Evolutionary conservation across 1,139 yeast species (phyloP), one percentile per base, ranked within the genome.

Genomic region (Hyphopichia pseudoburtonii): DNA sequence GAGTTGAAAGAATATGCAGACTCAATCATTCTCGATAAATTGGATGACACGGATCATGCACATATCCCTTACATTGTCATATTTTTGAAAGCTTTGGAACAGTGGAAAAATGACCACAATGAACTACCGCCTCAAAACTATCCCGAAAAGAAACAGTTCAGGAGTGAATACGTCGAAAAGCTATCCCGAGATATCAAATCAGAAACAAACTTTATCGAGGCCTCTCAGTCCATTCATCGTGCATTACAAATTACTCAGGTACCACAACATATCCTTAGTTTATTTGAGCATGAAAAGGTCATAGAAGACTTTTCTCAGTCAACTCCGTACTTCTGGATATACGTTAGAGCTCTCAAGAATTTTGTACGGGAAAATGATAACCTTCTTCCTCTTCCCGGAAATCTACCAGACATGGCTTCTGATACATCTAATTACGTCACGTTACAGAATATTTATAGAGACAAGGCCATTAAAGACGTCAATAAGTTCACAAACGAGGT

Each of bases 401-500:
- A 68, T 1, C 55, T 90, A 10, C 96, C 96, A 0, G 97, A 90
- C 57, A 90, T 92, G 97, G 85, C 86, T 24, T 78, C 96, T 0
- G 81, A 82, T 46, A 82, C 96, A 0, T 61, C 61, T 11, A 71
- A 71, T 37, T 92, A 85, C 54, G 68, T 83, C 8, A 56, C 52
- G 5, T 59, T 92, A 36, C 86, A 82, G 52, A 56, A 55, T 1
- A 50, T 87, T 12, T 89, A 86, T 54, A 62, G 70, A 16, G 62
- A 59, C 1, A 86, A 84, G 50, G 84, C 88, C 1, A 43, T 48
- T 5, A 34, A 42, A 2, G 96, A 89, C 54, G 64, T 68, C 33
- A 40, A 48, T 4, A 38, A 41, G 18, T 73, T 85, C 44, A 51
- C 62, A 3, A 33, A 41, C 0, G 60, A 69, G 30, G 69, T 76